Evolutionary conservation across 495 filamentous ascomycete genomes (phyloP), one percentile per base, ranked within the genome.

Genomic region (Rostrohypoxylon terebratum): DNA sequence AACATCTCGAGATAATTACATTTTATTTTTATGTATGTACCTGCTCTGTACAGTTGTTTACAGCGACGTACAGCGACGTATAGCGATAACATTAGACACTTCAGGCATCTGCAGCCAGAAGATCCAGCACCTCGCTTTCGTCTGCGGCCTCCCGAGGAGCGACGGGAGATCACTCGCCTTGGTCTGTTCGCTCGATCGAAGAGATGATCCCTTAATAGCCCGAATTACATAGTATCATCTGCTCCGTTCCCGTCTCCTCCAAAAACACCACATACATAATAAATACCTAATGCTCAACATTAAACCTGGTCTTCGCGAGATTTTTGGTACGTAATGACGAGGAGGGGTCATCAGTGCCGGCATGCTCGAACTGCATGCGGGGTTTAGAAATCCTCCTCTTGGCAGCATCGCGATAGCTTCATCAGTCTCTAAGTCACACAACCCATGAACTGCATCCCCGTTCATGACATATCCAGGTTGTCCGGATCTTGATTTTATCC

Each of bases 321-420:
- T 61, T 55, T 11, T 11, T 21, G 44, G 4, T 69, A 62, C 55
- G 57, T 62, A 66, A 62, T 34, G 13, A 16, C 20, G 44, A 57
- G 59, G 69, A 61, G 69, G 69, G 63, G 47, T 42, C 34, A 47
- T 38, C 11, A 44, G 34, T 61, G 59, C 44, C 18, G 47, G 21
- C 18, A 4, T 33, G 34, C 62, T 60, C 25, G 16, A 60, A 71
- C 47, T 48, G 50, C 51, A 66, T 61, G 71, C 55, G 71, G 66
- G 71, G 71, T 69, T 69, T 13, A 28, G 40, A 59, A 57, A 36
- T 62, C 55, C 33, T 50, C 3, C 42, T 62, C 66, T 69, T 69
- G 48, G 62, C 71, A 10, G 45, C 65, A 23, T 73, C 61, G 66
- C 63, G 66, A 68, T 63, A 21, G 57, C 66, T 69, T 73, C 71